Percentiles rank a stretch among this genome's conserved stretches.
Evolutionary conservation across 306 rosid species (phyloP).

Genomic region (Vigna trinervia): DNA sequence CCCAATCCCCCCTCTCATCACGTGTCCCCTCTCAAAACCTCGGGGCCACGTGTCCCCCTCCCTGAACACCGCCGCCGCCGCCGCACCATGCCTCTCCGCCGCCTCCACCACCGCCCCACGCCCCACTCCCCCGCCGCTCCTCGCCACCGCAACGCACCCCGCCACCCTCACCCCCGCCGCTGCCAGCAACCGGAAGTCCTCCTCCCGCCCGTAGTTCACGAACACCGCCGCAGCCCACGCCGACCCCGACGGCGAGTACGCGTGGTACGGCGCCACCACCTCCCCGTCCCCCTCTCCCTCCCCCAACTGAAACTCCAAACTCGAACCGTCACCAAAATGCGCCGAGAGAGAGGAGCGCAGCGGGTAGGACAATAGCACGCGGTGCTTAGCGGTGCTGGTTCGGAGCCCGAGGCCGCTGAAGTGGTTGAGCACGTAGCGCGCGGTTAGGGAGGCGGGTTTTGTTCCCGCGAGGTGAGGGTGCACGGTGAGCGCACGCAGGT

Average conservation of each 20-base stretch:
- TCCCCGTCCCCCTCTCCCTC: conserved; percentile 38
- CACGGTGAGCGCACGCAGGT: conserved; percentile 65
- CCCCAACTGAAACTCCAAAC: conserved; percentile 34
- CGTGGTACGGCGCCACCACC: conserved; percentile 68
- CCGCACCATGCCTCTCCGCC: conserved; percentile 62
- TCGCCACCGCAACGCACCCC: conserved; percentile 65
- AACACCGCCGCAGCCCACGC: conserved; percentile 56
- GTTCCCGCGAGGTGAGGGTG: conserved; percentile 84
- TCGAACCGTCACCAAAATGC: conserved; percentile 52
- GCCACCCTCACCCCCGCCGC: conserved; percentile 54
- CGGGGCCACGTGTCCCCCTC: conserved; percentile 51
- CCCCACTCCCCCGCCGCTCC: conserved; percentile 49
- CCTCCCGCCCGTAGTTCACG: conserved; percentile 63
- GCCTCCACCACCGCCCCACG: conserved; percentile 55
- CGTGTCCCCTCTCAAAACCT: conserved; percentile 81
- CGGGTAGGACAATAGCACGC: conserved; percentile 70
- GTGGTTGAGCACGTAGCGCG: conserved; percentile 52
- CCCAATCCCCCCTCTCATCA: conserved; percentile 65
- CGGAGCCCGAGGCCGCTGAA: conserved; percentile 49
- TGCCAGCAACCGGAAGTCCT: conserved; percentile 50
- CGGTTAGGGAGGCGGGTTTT: conserved; percentile 45
- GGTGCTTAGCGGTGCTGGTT: conserved; percentile 46
- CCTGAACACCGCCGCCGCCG: conserved; percentile 58
- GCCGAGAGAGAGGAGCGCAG: conserved; percentile 58
- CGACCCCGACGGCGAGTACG: conserved; percentile 77